Percentiles rank a stretch among this genome's conserved stretches.
Evolutionary conservation across 352 stramenopile species (phyloP).

Genomic region (Globisporangium parvum): DNA sequence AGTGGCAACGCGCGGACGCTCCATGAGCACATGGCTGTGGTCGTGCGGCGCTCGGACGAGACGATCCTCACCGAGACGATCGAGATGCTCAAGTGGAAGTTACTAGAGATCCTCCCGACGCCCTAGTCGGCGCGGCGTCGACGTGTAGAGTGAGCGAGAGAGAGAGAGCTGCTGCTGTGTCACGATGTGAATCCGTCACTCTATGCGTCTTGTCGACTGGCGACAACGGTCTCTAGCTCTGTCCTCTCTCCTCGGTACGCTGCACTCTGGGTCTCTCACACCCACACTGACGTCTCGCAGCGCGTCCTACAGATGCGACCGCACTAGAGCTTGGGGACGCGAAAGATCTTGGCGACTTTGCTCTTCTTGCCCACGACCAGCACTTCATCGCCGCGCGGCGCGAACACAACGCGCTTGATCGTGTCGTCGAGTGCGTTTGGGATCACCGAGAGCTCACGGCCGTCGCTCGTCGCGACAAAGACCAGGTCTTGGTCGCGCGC

Average conservation of each 20-base stretch:
- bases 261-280: too few relatives aligned
- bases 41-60: constrained; percentile 53
- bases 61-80: constrained; percentile 60
- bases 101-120: constrained; percentile 42
- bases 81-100: constrained; percentile 63
- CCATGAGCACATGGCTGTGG: constrained; percentile 51
- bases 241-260: too few relatives aligned
- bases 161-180: too few relatives aligned
- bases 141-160: neutral
- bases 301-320: too few relatives aligned
- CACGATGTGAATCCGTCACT: too few relatives aligned
- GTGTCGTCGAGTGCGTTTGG: constrained; percentile 52
- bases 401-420: constrained; percentile 62
- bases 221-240: neutral
- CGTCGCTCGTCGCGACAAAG: constrained; percentile 49
- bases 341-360: constrained; percentile 72
- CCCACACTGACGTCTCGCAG: too few relatives aligned
- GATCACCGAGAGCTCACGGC: constrained; percentile 42
- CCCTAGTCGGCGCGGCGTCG: constrained; percentile 24
- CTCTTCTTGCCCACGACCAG: constrained; percentile 56
- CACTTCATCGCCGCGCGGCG: constrained; percentile 49
- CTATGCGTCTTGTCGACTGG: too few relatives aligned
- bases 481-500: constrained; percentile 47
- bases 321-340: constrained; percentile 32
- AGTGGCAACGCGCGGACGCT: constrained; percentile 31